phyloP scores from a whole-genome alignment of 495 filamentous ascomycete species.

The Apiosordaria backusii region DNA sequence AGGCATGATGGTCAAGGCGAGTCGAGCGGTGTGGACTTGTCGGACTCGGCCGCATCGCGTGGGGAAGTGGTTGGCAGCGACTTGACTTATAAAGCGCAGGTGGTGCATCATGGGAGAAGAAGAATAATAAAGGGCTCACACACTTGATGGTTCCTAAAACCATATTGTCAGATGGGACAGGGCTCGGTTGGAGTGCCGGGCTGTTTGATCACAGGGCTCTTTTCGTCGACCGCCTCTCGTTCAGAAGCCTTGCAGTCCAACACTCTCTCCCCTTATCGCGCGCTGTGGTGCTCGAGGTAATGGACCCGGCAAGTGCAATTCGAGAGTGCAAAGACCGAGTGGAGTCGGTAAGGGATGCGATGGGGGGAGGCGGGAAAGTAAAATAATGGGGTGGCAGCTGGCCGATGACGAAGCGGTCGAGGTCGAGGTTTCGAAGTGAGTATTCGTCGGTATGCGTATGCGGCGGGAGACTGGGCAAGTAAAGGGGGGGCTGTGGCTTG shows the following conservation, averaged over 20 bases:
- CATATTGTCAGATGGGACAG: slow-evolving; percentile 50
- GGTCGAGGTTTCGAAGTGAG: slow-evolving; percentile 21
- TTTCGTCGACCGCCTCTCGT: slow-evolving; percentile 16
- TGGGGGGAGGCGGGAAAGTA: slow-evolving; percentile 15
- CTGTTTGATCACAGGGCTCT: slow-evolving; percentile 17
- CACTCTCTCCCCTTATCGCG: slow-evolving; percentile 26
- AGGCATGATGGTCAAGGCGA: not conserved
- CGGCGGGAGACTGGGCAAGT: not conserved
- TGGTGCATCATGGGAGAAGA: slow-evolving; percentile 4
- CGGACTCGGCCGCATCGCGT: slow-evolving; percentile 1
- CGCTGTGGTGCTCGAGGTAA: slow-evolving; percentile 16
- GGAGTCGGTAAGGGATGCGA: slow-evolving; percentile 24
- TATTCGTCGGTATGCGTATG: not conserved
- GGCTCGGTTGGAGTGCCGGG: slow-evolving; percentile 27
- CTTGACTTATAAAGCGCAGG: slow-evolving; percentile 10
- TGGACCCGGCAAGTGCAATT: slow-evolving; percentile 21
- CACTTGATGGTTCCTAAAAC: slow-evolving; percentile 84
- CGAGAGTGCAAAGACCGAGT: slow-evolving; percentile 27
- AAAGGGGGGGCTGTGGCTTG: not conserved
- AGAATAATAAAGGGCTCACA: slow-evolving; percentile 35
- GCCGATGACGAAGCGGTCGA: slow-evolving; percentile 24
- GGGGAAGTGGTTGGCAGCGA: not conserved
- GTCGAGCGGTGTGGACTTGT: slow-evolving; percentile 6
- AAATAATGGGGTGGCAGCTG: slow-evolving; percentile 16
- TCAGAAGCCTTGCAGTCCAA: slow-evolving; percentile 23